Base-by-base conservation (phyloP, 805 yeast genomes). In the Myxozyma mucilagina region DNA sequence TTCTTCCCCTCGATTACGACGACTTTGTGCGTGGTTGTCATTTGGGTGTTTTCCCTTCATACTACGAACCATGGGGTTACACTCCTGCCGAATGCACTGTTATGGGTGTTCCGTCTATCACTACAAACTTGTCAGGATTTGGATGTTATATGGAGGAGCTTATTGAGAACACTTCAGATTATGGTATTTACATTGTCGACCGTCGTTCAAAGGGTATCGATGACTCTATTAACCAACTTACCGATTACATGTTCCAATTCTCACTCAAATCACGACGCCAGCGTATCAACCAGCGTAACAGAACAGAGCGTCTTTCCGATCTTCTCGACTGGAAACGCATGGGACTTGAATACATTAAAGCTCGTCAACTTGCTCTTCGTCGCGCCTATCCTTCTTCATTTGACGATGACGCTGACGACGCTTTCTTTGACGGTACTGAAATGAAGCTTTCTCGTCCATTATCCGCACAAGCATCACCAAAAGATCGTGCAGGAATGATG, bases 41-140 rank as follows among this genome's bases (percentile, higher is more conserved):
- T 76, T 79, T 94, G 75, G 99, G 99, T 74, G 97, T 93, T 54
- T 93, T 93, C 86, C 99, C 99, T 53, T 90, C 97, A 0, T 93
- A 93, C 77, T 93, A 93, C 73, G 99, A 93, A 77, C 99, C 99
- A 3, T 93, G 99, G 99, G 99, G 99, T 43, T 93, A 93, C 75
- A 93, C 99, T 1, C 99, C 99, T 2, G 98, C 98, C 8, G 99
- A 93, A 75, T 94, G 99, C 79, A 93, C 99, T 0, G 99, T 94
- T 29, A 93, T 93, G 99, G 99, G 99, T 59, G 96, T 94, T 61
- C 99, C 99, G 16, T 90, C 97, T 6, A 89, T 93, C 71, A 93
- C 99, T 10, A 93, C 99, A 45, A 93, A 93, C 74, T 78, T 93
- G 62, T 90, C 97, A 1, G 99, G 99, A 0, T 93, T 93, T 73